Evolutionary conservation across 78 protist species (phyloP), one percentile per base, ranked within the genome.

Genomic region (Planoprotostelium fungivorum): DNA sequence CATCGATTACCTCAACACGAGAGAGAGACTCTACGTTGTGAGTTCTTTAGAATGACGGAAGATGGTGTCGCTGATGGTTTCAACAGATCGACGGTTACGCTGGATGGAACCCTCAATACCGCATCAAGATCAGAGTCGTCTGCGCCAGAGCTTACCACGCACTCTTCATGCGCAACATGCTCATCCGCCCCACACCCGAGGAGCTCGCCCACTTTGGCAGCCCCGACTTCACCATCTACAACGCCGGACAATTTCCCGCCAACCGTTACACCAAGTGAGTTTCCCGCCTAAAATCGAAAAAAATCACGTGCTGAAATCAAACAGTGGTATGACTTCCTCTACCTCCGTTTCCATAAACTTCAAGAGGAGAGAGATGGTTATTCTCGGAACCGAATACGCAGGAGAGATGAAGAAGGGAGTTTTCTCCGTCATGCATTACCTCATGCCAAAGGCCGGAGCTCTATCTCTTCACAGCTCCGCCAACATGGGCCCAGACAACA

Each of bases 321-420:
- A 38, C 37, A 90, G 84, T 31, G 94, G 94, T 36, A 84, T 88
- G 94, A 89, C 95, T 23, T 91, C 95, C 34, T 34, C 94, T 36
- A 90, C 96, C 38, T 83, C 90, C 63, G 96, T 96, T n/a, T 38
- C 93, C 35, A 38, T 96, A 38, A 88, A 87, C 93, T 91, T 96
- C 87, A 88, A 84, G 86, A 84, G 91, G 89, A 1, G 38, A 16
- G 98, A 97, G 89, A 88, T 94, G 95, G 97, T 98, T 37, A 97
- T 98, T 88, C 92, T 95, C 0, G 99, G 99, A 37, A 95, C 99
- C 34, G 97, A 96, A 88, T 97, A 97, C n/a, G 97, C 98, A 0
- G 99, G 99, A 34, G 99, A 98, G 94, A 97, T 98, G 98, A 98
- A 98, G 96, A 98, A 98, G 95, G 98, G 99, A 38, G 88, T 97